Evolutionary conservation across 139 green algal species (phyloP), one percentile per base, ranked within the genome.

Genomic region (Picochlorum sp.): DNA sequence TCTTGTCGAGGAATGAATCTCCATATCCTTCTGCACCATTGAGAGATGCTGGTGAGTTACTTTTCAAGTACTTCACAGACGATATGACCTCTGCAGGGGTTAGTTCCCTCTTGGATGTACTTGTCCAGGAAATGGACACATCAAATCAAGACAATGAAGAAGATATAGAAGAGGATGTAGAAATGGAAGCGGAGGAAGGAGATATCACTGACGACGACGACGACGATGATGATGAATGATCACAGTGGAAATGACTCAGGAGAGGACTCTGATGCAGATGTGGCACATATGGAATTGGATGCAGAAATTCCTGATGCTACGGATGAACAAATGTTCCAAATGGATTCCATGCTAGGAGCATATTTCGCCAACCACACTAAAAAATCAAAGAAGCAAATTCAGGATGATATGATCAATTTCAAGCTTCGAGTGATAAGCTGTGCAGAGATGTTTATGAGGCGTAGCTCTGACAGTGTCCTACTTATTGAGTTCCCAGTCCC

Each of bases 301-400:
- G 63, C 21, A 52, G 56, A 67, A 23, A 28, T 56, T 16, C 51
- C 64, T 14, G 68, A 68, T 15, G 52, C 8, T 13, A 75, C 66
- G 72, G 83, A 89, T 41, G 83, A 85, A 23, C 72, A 70, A 3
- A 93, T 93, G 86, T 85, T 88, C 63, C 47, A 68, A 1, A 82
- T 92, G 79, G 86, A 94, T 65, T 71, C 65, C n/a, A 77, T 83
- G 62, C 63, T 91, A 30, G 79, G 76, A 3, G 81, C 79, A 16
- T 80, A 78, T 47, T 77, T 86, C 10, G 60, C 49, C 71, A 9
- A 61, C 49, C 9, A 65, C 79, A 26, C 66, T 62, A 44, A 63
- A 77, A 23, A 66, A 59, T 11, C 69, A 72, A 44, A 76, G 56
- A 47, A 41, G 63, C 30, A 67, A n/a, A 66, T 81, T 26, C 63